Percentiles rank a stretch among this genome's conserved stretches.
Evolutionary conservation across 768 basidiomycete species (phyloP).

Genomic region (Plicaturopsis crispa): DNA sequence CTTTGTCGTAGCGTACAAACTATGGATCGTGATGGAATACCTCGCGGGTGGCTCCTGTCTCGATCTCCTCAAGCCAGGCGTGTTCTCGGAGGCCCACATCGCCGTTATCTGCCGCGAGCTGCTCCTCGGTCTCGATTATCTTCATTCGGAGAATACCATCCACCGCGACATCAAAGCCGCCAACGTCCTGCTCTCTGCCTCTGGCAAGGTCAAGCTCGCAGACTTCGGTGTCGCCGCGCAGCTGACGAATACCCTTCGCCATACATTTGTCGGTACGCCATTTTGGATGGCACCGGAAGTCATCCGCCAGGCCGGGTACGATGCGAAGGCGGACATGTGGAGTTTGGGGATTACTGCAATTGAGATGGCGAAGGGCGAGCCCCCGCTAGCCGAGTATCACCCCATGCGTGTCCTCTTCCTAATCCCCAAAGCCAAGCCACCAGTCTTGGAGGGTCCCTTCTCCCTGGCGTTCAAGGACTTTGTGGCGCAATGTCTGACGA

Average conservation of each 20-base stretch:
- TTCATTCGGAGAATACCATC: constrained; percentile 94
- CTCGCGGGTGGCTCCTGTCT: constrained; percentile 98
- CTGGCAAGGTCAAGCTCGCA: constrained; percentile 93
- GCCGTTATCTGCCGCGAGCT: constrained; percentile 93
- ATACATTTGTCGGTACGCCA: constrained; percentile 96
- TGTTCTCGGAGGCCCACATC: constrained; percentile 89
- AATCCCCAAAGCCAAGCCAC: constrained; percentile 95
- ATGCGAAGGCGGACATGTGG: constrained; percentile 96
- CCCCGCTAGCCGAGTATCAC: constrained; percentile 94
- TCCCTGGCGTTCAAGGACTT: constrained; percentile 90
- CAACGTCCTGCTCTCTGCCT: constrained; percentile 85
- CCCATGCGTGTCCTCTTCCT: constrained; percentile 98
- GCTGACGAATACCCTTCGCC: constrained; percentile 86
- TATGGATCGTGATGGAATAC: constrained; percentile 99
- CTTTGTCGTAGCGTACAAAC: constrained; percentile 92
- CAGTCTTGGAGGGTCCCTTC: constrained; percentile 82
- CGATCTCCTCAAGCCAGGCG: constrained; percentile 88
- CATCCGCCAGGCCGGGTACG: constrained; percentile 94
- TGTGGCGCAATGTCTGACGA: constrained; percentile 82
- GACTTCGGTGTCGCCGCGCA: constrained; percentile 99
- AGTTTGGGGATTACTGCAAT: constrained; percentile 96
- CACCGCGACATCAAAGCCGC: constrained; percentile 99
- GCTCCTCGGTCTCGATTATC: constrained; percentile 87
- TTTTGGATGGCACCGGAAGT: constrained; percentile 99
- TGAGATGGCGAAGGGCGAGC: constrained; percentile 97